phyloP scores from a whole-genome alignment of 768 basidiomycete species.

The Tephrocybe sp. region DNA sequence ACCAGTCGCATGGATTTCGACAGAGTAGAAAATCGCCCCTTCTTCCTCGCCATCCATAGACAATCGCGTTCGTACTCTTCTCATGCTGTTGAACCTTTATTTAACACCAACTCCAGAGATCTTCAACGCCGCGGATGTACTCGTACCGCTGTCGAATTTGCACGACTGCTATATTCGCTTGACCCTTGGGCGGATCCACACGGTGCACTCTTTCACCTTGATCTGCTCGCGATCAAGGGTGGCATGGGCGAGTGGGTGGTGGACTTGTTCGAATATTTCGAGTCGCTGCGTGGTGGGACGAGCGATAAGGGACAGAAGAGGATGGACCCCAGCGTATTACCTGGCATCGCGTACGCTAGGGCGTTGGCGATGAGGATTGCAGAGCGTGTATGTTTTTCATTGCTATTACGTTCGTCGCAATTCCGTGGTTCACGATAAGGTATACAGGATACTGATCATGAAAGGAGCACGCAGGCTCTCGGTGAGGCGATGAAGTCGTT shows the following conservation, averaged over 20 bases:
- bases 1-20: constrained; percentile 86
- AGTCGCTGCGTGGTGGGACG: constrained; percentile 13
- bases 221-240: constrained; percentile 81
- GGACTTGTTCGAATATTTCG: constrained; percentile 55
- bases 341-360: constrained; percentile 73
- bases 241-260: constrained; percentile 81
- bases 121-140: constrained; percentile 86
- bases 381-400: constrained; percentile 36
- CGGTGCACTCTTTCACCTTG: constrained; percentile 77
- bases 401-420: not conserved
- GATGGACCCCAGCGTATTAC: constrained; percentile 59
- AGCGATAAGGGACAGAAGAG: constrained; percentile 15
- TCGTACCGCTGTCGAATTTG: constrained; percentile 89
- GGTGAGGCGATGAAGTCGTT: constrained; percentile 72
- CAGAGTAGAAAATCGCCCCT: constrained; percentile 85
- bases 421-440: constrained; percentile 32
- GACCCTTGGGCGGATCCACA: constrained; percentile 91
- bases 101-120: constrained; percentile 46
- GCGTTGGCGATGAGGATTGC: constrained; percentile 63
- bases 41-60: constrained; percentile 86
- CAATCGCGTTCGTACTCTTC: constrained; percentile 57
- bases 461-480: constrained; percentile 64
- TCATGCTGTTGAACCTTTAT: not conserved
- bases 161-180: constrained; percentile 78
- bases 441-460: constrained; percentile 26